phyloP scores from a whole-genome alignment of 176 grass and related monocot species.

The Avena eriantha region DNA sequence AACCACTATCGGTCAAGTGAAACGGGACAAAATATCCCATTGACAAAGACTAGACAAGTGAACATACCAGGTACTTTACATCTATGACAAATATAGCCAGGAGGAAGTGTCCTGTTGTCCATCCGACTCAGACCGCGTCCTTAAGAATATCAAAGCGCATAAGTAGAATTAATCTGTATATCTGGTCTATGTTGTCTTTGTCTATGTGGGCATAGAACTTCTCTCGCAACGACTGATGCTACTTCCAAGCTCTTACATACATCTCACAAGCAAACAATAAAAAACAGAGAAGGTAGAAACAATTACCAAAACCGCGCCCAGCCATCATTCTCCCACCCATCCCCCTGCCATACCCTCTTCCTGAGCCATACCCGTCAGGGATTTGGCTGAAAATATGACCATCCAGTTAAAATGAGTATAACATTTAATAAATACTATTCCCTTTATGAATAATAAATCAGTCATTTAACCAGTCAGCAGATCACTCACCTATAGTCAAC shows the following conservation, averaged over 20 bases:
- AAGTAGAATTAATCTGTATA: neutral
- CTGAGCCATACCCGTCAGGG: constrained; percentile 74
- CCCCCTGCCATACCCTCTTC: constrained; percentile 88
- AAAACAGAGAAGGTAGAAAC: constrained; percentile 34
- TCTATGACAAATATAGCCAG: constrained; percentile 98
- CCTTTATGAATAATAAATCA: constrained; percentile 11
- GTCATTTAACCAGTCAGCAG: constrained; percentile 25
- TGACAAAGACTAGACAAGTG: constrained; percentile 19
- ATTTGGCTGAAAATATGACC: constrained; percentile 68
- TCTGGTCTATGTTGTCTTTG: constrained; percentile 26
- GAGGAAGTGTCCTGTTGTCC: constrained; percentile 76
- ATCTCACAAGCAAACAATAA: constrained; percentile 6
- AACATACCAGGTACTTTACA: constrained; percentile 96
- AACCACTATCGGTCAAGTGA: constrained; percentile 28
- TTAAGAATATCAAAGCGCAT: constrained; percentile 48
- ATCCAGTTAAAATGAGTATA: constrained; percentile 40
- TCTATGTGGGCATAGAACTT: constrained; percentile 16
- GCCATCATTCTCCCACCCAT: constrained; percentile 83
- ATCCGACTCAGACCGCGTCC: constrained; percentile 78
- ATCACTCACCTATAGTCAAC: constrained; percentile 82
- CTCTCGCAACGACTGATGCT: neutral
- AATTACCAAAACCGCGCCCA: constrained; percentile 91
- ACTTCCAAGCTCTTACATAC: constrained; percentile 23
- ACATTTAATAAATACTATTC: constrained; percentile 12
- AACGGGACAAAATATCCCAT: constrained; percentile 24